phyloP scores from a whole-genome alignment of 495 filamentous ascomycete species.

The Trypethelium eluteriae region DNA sequence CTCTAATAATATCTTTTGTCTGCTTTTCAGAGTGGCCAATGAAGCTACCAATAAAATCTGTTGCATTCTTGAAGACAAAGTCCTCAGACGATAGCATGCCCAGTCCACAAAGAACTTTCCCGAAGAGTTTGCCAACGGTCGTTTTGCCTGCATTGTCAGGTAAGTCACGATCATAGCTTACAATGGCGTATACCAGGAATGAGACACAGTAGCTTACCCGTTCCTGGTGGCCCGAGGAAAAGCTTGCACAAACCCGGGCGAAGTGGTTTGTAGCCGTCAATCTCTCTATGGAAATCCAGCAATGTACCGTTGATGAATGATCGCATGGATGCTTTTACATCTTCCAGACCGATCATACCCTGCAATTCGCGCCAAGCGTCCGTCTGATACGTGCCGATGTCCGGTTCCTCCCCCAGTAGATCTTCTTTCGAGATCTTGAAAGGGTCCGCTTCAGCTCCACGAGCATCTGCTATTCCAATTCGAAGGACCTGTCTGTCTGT shows the following conservation, averaged over 20 bases:
- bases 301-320: neutral
- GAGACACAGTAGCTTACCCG: neutral
- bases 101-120: constrained; percentile 62
- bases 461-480: neutral
- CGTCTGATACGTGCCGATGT: neutral
- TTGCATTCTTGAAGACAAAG: constrained; percentile 37
- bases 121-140: constrained; percentile 61
- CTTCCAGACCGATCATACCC: neutral
- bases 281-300: neutral
- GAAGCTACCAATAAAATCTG: constrained; percentile 37
- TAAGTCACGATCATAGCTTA: neutral
- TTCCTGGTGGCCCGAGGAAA: constrained; percentile 4
- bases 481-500: neutral
- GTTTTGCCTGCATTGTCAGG: constrained; percentile 62
- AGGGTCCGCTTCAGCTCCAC: neutral
- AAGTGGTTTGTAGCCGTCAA: neutral
- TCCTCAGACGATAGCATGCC: constrained; percentile 35
- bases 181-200: neutral
- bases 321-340: neutral
- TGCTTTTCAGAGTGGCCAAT: constrained; percentile 60
- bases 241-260: constrained; percentile 6
- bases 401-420: neutral
- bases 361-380: neutral
- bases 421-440: constrained; percentile 1
- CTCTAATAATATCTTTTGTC: constrained; percentile 50